Evolutionary conservation across 305 asterid genomes (phyloP).

Genomic region (Fraxinus sp.): DNA sequence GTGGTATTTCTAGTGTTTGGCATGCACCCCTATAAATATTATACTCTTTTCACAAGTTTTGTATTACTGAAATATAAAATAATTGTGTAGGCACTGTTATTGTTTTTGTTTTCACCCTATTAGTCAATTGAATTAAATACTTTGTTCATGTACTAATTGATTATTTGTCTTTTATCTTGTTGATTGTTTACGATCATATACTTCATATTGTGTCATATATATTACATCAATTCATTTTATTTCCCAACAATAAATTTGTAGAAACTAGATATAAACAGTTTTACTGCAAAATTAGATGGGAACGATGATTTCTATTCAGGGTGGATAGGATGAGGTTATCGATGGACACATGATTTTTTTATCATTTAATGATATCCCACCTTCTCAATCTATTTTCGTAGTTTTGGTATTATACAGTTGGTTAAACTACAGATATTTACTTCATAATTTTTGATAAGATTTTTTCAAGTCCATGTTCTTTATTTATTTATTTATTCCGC

Average conservation of each 20-base stretch:
- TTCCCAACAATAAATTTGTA: constrained; percentile 21
- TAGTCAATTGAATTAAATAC: too few relatives aligned
- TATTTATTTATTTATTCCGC: not conserved
- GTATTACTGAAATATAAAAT: too few relatives aligned
- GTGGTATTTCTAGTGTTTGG: too few relatives aligned
- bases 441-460: not conserved
- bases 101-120: too few relatives aligned
- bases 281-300: constrained; percentile 48
- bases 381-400: not conserved
- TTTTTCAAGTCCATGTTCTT: not conserved
- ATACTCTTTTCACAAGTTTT: too few relatives aligned
- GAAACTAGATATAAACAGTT: constrained; percentile 50
- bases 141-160: too few relatives aligned
- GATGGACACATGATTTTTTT: not conserved
- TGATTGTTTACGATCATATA: too few relatives aligned
- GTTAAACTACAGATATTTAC: constrained; percentile 21
- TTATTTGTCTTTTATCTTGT: too few relatives aligned
- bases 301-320: constrained; percentile 2
- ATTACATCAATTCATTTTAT: too few relatives aligned
- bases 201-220: too few relatives aligned
- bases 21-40: too few relatives aligned
- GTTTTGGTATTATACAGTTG: not conserved
- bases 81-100: too few relatives aligned
- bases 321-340: not conserved
- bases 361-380: not conserved